A percentile compares a stretch with the other conserved stretches of the same genome.
These are phyloP conservation scores for Telopea speciosissima DNA, from an alignment of 177 flowering plant genomes.

Conservation along the genomic window DNA sequence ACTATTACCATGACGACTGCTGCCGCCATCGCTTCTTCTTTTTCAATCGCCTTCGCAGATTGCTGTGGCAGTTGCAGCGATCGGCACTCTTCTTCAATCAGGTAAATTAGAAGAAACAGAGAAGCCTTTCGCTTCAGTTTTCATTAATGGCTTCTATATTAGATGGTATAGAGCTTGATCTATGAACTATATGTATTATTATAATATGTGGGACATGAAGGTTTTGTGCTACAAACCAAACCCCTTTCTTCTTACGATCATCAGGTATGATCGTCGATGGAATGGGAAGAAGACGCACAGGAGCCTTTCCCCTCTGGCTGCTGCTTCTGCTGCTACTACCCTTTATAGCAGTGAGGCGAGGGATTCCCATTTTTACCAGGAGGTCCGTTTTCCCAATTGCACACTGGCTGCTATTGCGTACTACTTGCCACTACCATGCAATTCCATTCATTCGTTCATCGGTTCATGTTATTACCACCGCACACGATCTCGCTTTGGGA, in stretches of 20 bases:
- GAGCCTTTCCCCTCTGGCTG: constrained; percentile 13
- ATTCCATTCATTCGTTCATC: too few species aligned
- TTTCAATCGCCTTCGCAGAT: background rate
- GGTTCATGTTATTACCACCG: background rate
- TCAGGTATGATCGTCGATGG: constrained; percentile 16
- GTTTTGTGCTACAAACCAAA: background rate
- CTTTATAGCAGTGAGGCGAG: constrained; percentile 14
- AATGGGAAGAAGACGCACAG: constrained; percentile 14
- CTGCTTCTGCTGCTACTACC: constrained; percentile 9
- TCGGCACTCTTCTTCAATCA: background rate
- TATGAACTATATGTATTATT: too few species aligned
- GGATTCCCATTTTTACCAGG: constrained; percentile 9
- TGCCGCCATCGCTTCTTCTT: background rate
- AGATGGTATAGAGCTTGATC: background rate
- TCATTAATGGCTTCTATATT: background rate
- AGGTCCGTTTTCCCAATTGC: constrained; percentile 11
- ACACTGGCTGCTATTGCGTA: too few species aligned
- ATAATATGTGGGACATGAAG: background rate
- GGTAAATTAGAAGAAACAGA: background rate
- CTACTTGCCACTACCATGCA: too few species aligned
- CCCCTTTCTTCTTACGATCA: constrained; percentile 8
- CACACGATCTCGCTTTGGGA: background rate
- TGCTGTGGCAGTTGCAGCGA: background rate
- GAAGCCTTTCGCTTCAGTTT: too few species aligned
- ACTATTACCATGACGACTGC: background rate